Evolutionary conservation across 2,329 filamentous ascomycete species (phyloP), one percentile per base, ranked within the genome.

Genomic region (Talaromyces islandicus): DNA sequence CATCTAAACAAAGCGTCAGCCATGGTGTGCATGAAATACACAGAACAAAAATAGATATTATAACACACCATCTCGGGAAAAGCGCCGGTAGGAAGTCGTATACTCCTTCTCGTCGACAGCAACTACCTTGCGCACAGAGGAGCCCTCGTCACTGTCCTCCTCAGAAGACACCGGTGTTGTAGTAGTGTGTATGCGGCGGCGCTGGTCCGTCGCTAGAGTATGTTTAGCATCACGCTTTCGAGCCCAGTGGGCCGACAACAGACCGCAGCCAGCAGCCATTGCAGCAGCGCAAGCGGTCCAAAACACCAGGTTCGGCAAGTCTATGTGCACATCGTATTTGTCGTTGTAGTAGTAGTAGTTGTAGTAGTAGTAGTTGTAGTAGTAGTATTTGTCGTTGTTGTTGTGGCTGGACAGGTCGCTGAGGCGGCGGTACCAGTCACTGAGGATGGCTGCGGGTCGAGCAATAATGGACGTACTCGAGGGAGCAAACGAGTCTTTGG

Each of bases 251-350:
- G 17, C 29, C 11, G 71, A 68, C n/a, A 74, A 57, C 11, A 74
- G 17, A 9, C 72, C 70, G 62, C 73, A 75, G 38, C 72, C 70
- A 51, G 72, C 70, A 51, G 68, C 69, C 73, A 75, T 75, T n/a
- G 71, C 65, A 57, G 71, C 58, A 24, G 71, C 60, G 56, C 68
- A 73, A 54, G 70, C 68, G 55, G 66, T 67, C 62, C 74, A 60
- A 41, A 74, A 69, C 51, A 72, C 64, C 21, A 72, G 41, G 46
- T 70, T 69, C 9, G 66, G 63, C 65, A 66, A 68, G 38, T 67
- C 73, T 61, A 73, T 62, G 14, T 61, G 59, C 10, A 67, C 73
- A 72, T 74, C 63, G 30, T 53, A 19, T 52, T 58, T 58, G 54
- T 67, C 64, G 48, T 68, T 48, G 30, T 62, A 62, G 32, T 66